A percentile compares a stretch with the other conserved stretches of the same genome.
phyloP scores from a whole-genome alignment of 257 asterid species.

The Linaria vulgaris region DNA sequence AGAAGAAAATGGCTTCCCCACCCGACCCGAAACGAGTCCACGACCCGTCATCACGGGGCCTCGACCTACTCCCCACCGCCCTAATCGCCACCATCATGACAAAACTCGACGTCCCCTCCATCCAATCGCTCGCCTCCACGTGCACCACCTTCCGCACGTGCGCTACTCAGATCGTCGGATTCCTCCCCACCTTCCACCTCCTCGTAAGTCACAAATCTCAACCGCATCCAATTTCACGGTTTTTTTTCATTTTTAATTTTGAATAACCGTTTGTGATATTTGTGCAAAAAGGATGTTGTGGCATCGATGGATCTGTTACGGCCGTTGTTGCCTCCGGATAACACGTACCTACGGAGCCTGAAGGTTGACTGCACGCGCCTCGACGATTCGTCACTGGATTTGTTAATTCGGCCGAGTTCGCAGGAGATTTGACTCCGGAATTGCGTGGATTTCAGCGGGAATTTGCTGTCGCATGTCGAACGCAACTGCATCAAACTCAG shows the following conservation, averaged over 20 bases:
- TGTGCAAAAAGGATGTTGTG: slow-evolving; percentile 55
- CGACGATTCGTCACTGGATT: slow-evolving; percentile 66
- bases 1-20: slow-evolving; percentile 41
- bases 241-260: slow-evolving; percentile 7
- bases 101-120: slow-evolving; percentile 78
- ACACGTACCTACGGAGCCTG: slow-evolving; percentile 66
- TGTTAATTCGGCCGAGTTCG: slow-evolving; percentile 59
- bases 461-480: slow-evolving; percentile 68
- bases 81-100: slow-evolving; percentile 77
- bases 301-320: slow-evolving; percentile 60
- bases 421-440: slow-evolving; percentile 71
- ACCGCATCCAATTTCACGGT: no score
- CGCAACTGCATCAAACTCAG: slow-evolving; percentile 71
- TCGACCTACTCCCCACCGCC: slow-evolving; percentile 72
- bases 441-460: slow-evolving; percentile 78
- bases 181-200: slow-evolving; percentile 63
- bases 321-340: slow-evolving; percentile 60
- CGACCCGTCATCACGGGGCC: slow-evolving; percentile 27
- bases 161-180: slow-evolving; percentile 59
- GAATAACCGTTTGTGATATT: no score
- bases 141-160: slow-evolving; percentile 69
- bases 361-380: slow-evolving; percentile 83
- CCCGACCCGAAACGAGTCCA: slow-evolving; percentile 25
- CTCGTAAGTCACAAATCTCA: no score
- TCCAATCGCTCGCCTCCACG: slow-evolving; percentile 83